Base-by-base conservation (phyloP, 495 filamentous ascomycete genomes). In the Podospora anserina region DNA sequence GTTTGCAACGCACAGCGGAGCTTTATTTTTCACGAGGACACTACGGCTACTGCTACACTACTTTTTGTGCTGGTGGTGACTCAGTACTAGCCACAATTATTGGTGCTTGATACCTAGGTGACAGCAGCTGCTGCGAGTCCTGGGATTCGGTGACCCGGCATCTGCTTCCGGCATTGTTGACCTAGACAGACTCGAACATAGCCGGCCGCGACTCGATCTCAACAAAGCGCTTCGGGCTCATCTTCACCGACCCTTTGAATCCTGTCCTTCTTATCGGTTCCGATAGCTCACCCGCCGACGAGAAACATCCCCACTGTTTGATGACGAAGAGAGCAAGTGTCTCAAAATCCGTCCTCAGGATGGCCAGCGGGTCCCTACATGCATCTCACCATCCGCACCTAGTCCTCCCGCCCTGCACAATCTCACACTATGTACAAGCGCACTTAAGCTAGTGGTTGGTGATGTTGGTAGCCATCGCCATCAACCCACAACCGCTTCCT, bases 141-240 rank as follows among this genome's bases (percentile, higher is more conserved):
- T 28, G 16, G 59, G 6, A 16, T 27, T 61, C 26, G 26, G 23
- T 13, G 30, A 61, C 32, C 32, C 61, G 61, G 61, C 61, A 63
- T n/a, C 28, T 63, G 61, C 30, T 63, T 63, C 30, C 61, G 61
- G 61, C 61, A 63, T 63, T 63, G 61, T 63, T 32, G 27, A 18
- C 20, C 61, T 3, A 34, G n/a, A 5, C 27, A 20, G 9, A 28
- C 19, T 23, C 34, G n/a, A 32, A 49, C 27, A 18, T 63, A 19
- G 18, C 55, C 55, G n/a, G 55, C 55, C n/a, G n/a, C n/a, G 19
- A 58, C 55, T 58, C 23, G 39, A 16, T 49, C 39, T 49, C 39
- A 49, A 49, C 39, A 49, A 49, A 49, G 39, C 39, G 19, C 23
- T 23, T 58, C 55, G 55, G 18, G n/a, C 55, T 23, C n/a, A 19